These are phyloP conservation scores for Aspergillus pseudoglaucus DNA, from an alignment of 2,329 filamentous ascomycete genomes.

Conservation along the genomic window DNA sequence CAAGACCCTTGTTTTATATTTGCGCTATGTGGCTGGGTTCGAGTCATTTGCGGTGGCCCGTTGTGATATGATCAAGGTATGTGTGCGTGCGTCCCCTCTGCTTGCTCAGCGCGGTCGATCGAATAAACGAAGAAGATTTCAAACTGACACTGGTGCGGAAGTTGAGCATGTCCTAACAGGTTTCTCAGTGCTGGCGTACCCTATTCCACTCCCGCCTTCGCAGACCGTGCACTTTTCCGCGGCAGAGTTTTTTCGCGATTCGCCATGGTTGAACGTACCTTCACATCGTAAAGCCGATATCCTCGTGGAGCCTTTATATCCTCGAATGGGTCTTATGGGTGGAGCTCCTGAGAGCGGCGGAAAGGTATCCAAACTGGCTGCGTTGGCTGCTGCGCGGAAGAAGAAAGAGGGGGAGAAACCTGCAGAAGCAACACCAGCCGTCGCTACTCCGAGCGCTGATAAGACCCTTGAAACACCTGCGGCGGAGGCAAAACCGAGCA, in stretches of 20 bases:
- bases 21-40: constrained; percentile 24
- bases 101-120: constrained; percentile 4
- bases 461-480: constrained; percentile 9
- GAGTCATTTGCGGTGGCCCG: constrained; percentile 2
- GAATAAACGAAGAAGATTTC: constrained; percentile 3
- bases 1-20: constrained; percentile 11
- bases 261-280: constrained; percentile 76
- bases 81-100: constrained; percentile 11
- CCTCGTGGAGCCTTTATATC: constrained; percentile 55
- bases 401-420: constrained; percentile 67
- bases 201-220: constrained; percentile 14
- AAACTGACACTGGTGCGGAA: constrained; percentile 28
- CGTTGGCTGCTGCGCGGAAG: constrained; percentile 76
- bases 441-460: constrained; percentile 1
- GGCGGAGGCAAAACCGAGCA: constrained; percentile 15
- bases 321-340: constrained; percentile 66
- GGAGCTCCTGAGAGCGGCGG: constrained; percentile 58
- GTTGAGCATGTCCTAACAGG: constrained; percentile 33
- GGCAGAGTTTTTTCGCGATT: constrained; percentile 68
- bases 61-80: constrained; percentile 1
- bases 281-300: constrained; percentile 55
- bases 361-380: constrained; percentile 85
- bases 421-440: constrained; percentile 2
- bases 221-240: constrained; percentile 36
- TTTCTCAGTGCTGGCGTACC: constrained; percentile 26